These are phyloP conservation scores for Rosa lucieae DNA, from an alignment of 306 rosid genomes.

Conservation along the genomic window DNA sequence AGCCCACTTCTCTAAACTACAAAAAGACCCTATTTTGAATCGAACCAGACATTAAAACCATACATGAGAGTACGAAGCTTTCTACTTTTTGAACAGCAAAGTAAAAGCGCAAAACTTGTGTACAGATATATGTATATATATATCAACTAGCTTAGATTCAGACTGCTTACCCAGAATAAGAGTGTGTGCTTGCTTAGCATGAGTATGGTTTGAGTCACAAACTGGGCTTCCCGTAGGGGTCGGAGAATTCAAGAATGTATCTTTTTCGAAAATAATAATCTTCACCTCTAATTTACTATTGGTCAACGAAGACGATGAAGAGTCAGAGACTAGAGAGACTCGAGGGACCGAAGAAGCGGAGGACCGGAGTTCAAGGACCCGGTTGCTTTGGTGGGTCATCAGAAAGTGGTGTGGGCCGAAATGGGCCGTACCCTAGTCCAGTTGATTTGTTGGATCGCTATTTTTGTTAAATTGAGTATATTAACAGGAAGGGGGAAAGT, in stretches of 20 bases:
- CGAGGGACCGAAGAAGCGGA: not conserved
- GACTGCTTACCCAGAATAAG: conserved; percentile 21
- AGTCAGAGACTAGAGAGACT: not conserved
- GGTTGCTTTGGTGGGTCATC: not conserved
- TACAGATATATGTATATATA: not conserved
- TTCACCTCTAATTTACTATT: no score
- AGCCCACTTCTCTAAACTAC: conserved; percentile 25
- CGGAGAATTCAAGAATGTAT: not conserved
- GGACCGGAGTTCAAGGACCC: not conserved
- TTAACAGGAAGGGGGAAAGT: no score
- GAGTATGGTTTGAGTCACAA: not conserved
- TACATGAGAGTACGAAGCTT: not conserved
- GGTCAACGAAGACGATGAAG: not conserved
- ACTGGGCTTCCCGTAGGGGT: conserved; percentile 4
- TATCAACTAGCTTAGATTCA: not conserved
- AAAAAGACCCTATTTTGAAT: conserved; percentile 24
- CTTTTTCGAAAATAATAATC: not conserved
- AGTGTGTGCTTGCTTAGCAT: conserved; percentile 16
- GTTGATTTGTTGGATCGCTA: not conserved
- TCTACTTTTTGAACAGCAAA: not conserved
- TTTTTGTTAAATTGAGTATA: not conserved
- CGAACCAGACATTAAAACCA: conserved; percentile 11
- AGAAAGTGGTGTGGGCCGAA: not conserved
- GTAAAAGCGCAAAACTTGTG: not conserved
- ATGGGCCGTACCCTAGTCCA: not conserved